Evolutionary conservation across 2,329 filamentous ascomycete species (phyloP), one percentile per base, ranked within the genome.

Genomic region (Pyrenophora tritici-repentis): DNA sequence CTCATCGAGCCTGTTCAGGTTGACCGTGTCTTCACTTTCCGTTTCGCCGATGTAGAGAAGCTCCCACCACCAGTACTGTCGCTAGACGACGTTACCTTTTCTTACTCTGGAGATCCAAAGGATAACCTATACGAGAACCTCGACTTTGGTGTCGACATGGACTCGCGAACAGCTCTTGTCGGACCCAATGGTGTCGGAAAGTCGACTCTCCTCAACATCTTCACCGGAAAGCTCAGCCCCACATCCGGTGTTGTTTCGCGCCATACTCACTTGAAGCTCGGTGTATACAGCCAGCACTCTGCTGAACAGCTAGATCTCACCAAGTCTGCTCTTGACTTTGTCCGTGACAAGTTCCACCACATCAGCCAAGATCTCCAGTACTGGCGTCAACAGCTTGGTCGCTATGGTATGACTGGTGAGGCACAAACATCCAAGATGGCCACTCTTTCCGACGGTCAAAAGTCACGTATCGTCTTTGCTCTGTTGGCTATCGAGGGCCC

Each of bases 141-240:
- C 35, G 94, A 99, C 74, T 89, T 99, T 59, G 94, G 94, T 86
- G 94, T 99, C 68, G 95, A 99, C 78, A 99, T 99, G 94, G 94
- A 99, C 81, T 97, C 92, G 57, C 88, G 94, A 80, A 96, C 92
- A 39, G 93, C 93, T 40, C 87, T 99, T 56, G 94, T 99, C 73
- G 94, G 94, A 54, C 94, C 94, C 74, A 97, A 97, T 78, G 94
- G 94, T 91, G 94, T 97, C 53, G 94, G 94, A 76, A 99, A 99
- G 82, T 97, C 94, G 18, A 97, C 94, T 12, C 84, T 97, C 50
- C 87, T 99, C 59, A 89, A 90, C 65, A 86, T 99, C 65, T 97
- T 99, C 90, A 97, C 93, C 12, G 92, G 91, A 76, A 91, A 94
- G 80, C 85, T 97, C 46, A 91, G 87, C 26, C 89, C 94, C 37